Percentiles rank a stretch among this genome's conserved stretches.
Conservation (phyloP, 768 basidiomycete genomes). For the Peribolospora baueri region DNA sequence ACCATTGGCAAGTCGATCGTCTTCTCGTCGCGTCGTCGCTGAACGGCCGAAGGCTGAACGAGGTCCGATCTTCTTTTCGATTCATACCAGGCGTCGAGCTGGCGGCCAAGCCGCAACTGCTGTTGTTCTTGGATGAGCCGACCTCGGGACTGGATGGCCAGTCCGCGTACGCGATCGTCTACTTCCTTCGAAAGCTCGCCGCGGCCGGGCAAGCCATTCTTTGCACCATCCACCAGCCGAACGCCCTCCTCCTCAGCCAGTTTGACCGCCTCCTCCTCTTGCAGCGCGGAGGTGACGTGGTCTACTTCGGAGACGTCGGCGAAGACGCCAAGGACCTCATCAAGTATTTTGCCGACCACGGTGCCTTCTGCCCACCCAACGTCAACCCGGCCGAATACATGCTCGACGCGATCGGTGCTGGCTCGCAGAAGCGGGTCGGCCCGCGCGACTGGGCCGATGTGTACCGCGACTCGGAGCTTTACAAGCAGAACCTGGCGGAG, state of each 20-base stretch:
- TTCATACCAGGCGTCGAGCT: slow-evolving; percentile 44
- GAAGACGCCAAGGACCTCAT: slow-evolving; percentile 40
- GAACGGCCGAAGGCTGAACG: not conserved
- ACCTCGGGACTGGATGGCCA: slow-evolving; percentile 24
- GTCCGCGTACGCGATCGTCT: slow-evolving; percentile 23
- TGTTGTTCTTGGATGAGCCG: slow-evolving; percentile 27
- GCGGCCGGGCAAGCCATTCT: slow-evolving; percentile 23
- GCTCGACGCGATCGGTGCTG: slow-evolving; percentile 66
- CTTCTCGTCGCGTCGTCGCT: slow-evolving; percentile 12
- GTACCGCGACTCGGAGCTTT: slow-evolving; percentile 35
- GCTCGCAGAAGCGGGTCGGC: slow-evolving; percentile 33
- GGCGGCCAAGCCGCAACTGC: slow-evolving; percentile 32
- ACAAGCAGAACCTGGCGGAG: slow-evolving; percentile 28
- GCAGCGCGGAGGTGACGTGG: slow-evolving; percentile 60
- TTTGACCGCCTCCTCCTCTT: slow-evolving; percentile 36
- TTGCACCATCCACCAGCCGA: slow-evolving; percentile 25
- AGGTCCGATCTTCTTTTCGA: not conserved
- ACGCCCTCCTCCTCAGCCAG: slow-evolving; percentile 54
- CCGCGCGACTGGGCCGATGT: slow-evolving; percentile 32
- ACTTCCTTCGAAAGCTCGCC: slow-evolving; percentile 23
- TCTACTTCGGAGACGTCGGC: slow-evolving; percentile 76
- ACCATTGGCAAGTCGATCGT: slow-evolving; percentile 17
- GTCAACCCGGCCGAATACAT: slow-evolving; percentile 36
- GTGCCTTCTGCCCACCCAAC: slow-evolving; percentile 46
- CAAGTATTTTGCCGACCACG: slow-evolving; percentile 50